Percentiles rank a stretch among this genome's conserved stretches.
Evolutionary conservation across 306 rosid species (phyloP).

Genomic region (Quercus wislizeni): DNA sequence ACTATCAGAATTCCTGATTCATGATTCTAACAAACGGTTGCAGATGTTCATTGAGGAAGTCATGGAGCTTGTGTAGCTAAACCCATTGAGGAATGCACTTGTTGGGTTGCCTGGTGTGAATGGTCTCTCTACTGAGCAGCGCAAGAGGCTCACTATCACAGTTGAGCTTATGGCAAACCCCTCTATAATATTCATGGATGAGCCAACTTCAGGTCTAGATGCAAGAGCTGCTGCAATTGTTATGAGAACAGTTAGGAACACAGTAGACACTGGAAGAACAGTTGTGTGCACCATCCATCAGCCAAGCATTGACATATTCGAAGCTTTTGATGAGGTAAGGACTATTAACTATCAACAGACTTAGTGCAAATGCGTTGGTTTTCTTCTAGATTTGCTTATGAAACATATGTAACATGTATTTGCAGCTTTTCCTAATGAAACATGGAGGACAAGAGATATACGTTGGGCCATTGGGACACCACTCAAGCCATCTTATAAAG

Average conservation of each 20-base stretch:
- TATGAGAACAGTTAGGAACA: slow-evolving; percentile 57
- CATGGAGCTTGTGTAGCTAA: slow-evolving; percentile 52
- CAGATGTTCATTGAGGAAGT: slow-evolving; percentile 56
- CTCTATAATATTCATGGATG: slow-evolving; percentile 58
- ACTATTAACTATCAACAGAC: neutral
- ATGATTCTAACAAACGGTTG: neutral
- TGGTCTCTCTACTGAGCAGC: slow-evolving; percentile 54
- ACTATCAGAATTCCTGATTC: neutral
- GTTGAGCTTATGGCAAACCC: slow-evolving; percentile 59
- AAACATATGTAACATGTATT: neutral
- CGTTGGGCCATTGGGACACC: slow-evolving; percentile 49
- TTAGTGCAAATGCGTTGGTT: neutral
- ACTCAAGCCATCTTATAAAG: slow-evolving; percentile 33
- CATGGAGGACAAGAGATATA: slow-evolving; percentile 50
- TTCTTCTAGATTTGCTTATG: neutral
- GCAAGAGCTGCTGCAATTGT: too few relatives aligned
- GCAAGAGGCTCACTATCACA: slow-evolving; percentile 55
- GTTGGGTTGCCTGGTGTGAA: slow-evolving; percentile 54
- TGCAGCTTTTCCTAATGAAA: slow-evolving; percentile 47
- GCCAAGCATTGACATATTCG: slow-evolving; percentile 62
- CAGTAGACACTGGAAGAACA: slow-evolving; percentile 53
- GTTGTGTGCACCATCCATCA: slow-evolving; percentile 62
- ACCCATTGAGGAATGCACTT: slow-evolving; percentile 34
- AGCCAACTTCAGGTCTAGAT: slow-evolving; percentile 31
- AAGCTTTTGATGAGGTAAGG: slow-evolving; percentile 53